Evolutionary conservation across 2,329 filamentous ascomycete genomes (phyloP).

Genomic region (Annulohypoxylon truncatum): DNA sequence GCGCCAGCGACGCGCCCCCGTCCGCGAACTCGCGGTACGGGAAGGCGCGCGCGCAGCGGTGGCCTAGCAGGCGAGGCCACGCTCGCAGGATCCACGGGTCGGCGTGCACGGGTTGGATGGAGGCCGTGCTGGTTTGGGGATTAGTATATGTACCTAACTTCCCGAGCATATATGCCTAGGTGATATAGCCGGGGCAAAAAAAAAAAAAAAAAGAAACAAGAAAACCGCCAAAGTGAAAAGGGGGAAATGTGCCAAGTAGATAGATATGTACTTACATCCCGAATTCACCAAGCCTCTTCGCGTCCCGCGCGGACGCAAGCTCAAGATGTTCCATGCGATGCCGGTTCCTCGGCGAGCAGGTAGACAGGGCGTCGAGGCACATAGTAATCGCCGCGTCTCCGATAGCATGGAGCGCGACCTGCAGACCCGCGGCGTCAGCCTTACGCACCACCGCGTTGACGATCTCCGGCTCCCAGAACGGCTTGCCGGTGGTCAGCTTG

Average conservation of each 20-base stretch:
- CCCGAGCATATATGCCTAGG: too few species aligned
- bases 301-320: slow-evolving; percentile 64
- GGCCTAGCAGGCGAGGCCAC: slow-evolving; percentile 68
- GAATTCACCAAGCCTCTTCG: slow-evolving; percentile 62
- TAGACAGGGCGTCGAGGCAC: slow-evolving; percentile 65
- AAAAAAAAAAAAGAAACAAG: neutral
- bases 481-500: slow-evolving; percentile 53
- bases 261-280: slow-evolving; percentile 61
- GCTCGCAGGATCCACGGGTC: slow-evolving; percentile 69
- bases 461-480: slow-evolving; percentile 64
- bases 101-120: slow-evolving; percentile 65
- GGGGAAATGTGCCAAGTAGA: too few species aligned
- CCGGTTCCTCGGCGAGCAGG: slow-evolving; percentile 55
- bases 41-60: slow-evolving; percentile 66
- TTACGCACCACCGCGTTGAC: slow-evolving; percentile 62
- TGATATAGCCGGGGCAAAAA: too few species aligned
- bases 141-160: slow-evolving; percentile 10
- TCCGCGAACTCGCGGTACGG: slow-evolving; percentile 70
- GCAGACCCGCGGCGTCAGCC: slow-evolving; percentile 63
- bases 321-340: slow-evolving; percentile 74
- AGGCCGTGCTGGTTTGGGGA: slow-evolving; percentile 56
- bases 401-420: slow-evolving; percentile 72
- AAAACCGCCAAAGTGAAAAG: too few species aligned
- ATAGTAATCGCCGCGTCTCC: slow-evolving; percentile 68
- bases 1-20: slow-evolving; percentile 64